A percentile compares a stretch with the other conserved stretches of the same genome.
These are phyloP conservation scores for Neopestalotiopsis clavispora DNA, from an alignment of 2,329 filamentous ascomycete species.

Conservation along the genomic window DNA sequence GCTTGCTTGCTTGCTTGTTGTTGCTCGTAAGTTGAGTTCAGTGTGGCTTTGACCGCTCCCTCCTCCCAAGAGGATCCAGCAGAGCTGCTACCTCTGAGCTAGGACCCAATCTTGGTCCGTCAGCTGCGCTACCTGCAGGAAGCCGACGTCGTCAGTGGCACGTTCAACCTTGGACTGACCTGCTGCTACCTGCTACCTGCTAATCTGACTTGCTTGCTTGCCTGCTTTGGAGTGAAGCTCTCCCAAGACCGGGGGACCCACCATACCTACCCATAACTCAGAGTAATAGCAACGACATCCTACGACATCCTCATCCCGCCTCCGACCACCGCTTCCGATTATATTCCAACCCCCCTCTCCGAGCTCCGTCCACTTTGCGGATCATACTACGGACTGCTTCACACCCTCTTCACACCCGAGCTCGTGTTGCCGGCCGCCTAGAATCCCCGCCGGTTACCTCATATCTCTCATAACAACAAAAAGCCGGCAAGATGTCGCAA, in stretches of 20 bases:
- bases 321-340: background rate
- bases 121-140: conserved; percentile 4
- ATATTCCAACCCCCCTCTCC: background rate
- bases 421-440: conserved; percentile 2
- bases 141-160: conserved; percentile 11
- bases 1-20: background rate
- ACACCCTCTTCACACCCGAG: background rate
- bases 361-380: background rate
- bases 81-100: background rate
- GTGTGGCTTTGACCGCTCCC: background rate
- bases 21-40: background rate
- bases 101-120: background rate
- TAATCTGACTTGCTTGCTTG: background rate
- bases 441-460: conserved; percentile 18
- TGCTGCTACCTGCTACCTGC: background rate
- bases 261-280: conserved; percentile 2
- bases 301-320: conserved; percentile 8
- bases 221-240: conserved; percentile 6
- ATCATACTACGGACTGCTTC: background rate
- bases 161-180: background rate
- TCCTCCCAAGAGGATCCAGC: no score
- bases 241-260: conserved; percentile 2
- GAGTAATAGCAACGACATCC: conserved; percentile 8
- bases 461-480: conserved; percentile 22
- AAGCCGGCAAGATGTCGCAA: conserved; percentile 78